Conservation (phyloP, 768 basidiomycete genomes). For the Pilatotrama ljubarskyi region DNA sequence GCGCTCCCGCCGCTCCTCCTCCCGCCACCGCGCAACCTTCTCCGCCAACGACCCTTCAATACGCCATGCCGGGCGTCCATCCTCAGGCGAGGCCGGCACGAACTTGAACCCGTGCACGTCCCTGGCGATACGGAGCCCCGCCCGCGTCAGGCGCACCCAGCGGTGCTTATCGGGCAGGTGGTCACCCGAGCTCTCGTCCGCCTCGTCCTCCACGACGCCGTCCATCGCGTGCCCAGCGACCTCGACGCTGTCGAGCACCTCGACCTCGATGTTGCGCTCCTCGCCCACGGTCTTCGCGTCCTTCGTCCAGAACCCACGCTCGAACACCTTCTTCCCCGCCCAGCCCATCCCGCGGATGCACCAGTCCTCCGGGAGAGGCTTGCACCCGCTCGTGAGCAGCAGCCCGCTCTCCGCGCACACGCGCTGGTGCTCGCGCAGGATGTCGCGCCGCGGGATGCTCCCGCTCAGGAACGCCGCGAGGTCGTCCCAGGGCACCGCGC, state of each 20-base stretch:
- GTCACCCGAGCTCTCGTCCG: conserved; percentile 39
- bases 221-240: conserved; percentile 56
- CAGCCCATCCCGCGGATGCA: conserved; percentile 95
- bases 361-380: conserved; percentile 90
- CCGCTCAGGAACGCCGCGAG: conserved; percentile 63
- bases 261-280: conserved; percentile 68
- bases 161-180: conserved; percentile 42
- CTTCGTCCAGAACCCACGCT: conserved; percentile 91
- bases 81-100: conserved; percentile 29
- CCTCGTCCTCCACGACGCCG: conserved; percentile 81
- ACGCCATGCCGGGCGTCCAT: conserved; percentile 59
- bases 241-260: conserved; percentile 70
- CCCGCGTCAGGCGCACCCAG: conserved; percentile 76
- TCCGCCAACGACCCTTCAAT: conserved; percentile 65
- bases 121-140: conserved; percentile 64
- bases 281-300: conserved; percentile 43
- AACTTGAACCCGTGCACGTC: conserved; percentile 77
- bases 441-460: conserved; percentile 53
- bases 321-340: conserved; percentile 87
- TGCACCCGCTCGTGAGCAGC: conserved; percentile 69
- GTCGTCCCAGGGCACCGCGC: conserved; percentile 81
- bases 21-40: conserved; percentile 69
- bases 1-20: conserved; percentile 64
- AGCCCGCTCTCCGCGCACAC: conserved; percentile 52
- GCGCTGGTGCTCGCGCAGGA: conserved; percentile 34